Conservation (phyloP, 768 basidiomycete species). For the Suillus subalutaceus region DNA sequence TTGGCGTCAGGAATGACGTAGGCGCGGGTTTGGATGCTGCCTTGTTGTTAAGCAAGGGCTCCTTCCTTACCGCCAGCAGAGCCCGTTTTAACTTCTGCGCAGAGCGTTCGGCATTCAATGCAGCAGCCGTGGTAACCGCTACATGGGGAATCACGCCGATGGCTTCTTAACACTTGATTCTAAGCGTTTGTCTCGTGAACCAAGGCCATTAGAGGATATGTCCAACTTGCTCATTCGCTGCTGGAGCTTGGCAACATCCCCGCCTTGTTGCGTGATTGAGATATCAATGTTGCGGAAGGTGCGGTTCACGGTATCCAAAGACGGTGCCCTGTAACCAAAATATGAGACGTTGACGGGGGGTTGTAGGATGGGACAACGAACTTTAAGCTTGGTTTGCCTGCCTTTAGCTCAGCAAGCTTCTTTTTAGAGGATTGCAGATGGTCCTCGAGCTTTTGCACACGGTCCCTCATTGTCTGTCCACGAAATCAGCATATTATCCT, state of each 20-base stretch:
- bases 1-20: constrained; percentile 32
- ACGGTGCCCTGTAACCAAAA: constrained; percentile 63
- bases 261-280: constrained; percentile 63
- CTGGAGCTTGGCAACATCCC: constrained; percentile 53
- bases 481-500: constrained; percentile 11
- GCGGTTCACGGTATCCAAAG: constrained; percentile 80
- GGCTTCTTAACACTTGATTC: constrained; percentile 42
- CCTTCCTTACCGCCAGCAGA: constrained; percentile 58
- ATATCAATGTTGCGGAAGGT: constrained; percentile 85
- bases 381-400: constrained; percentile 67
- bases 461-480: constrained; percentile 64
- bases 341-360: constrained; percentile 1
- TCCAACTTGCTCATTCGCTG: constrained; percentile 57
- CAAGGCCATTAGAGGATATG: constrained; percentile 28
- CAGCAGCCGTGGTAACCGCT: constrained; percentile 76
- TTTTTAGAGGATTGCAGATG: constrained; percentile 72
- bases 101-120: constrained; percentile 78
- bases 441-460: constrained; percentile 80
- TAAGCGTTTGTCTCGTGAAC: constrained; percentile 44
- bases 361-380: constrained; percentile 33
- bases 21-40: constrained; percentile 31
- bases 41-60: constrained; percentile 68
- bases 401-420: constrained; percentile 60
- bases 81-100: constrained; percentile 69
- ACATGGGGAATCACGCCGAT: constrained; percentile 61